Base-by-base conservation (phyloP, 306 rosid species). In the Abrus precatorius region DNA sequence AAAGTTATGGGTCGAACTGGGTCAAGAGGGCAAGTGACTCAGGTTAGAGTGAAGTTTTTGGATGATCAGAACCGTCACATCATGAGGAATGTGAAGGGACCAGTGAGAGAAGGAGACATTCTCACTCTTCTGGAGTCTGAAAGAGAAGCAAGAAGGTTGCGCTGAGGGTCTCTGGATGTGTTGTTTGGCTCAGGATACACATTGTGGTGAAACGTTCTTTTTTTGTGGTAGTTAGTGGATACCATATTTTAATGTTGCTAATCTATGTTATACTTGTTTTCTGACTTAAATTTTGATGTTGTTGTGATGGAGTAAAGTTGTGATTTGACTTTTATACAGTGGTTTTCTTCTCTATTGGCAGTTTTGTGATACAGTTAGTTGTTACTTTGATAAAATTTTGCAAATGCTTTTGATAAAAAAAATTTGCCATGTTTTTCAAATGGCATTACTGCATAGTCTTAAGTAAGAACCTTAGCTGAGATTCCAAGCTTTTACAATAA, bases 121-220 rank as follows among this genome's bases (percentile, higher is more conserved):
- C 87, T 85, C 38, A 88, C 89, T 78, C 65, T 88, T 1, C 90
- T 88, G 0, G 90, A 86, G 84, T 88, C 87, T 41, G 92, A 86
- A 44, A 86, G 90, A 63, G 88, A 88, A 76, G 90, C 92, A 14
- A 88, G 87, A 52, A 86, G 88, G 69, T 70, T 88, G 81, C 92
- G 90, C 32, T 88, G 82, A 67, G 66, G 55, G 63, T 10, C 69
- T 60, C 5, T 32, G 20, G 47, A 6, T 43, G 13, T 2, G 3
- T 52, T 29, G 61, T 38, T 53, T 76, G 49, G 38, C 47, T n/a
- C 41, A 1, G 75, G 62, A 20, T 20, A 20, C 20, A 20, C 20
- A 64, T 75, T 70, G 3, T 27, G 29, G 29, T 61, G 14, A 64
- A 56, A 50, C 53, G 29, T 14, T 28, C 49, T 12, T 30, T 73